These are phyloP conservation scores for Pugionium cornutum DNA, from an alignment of 345 rosid species.

Conservation along the genomic window DNA sequence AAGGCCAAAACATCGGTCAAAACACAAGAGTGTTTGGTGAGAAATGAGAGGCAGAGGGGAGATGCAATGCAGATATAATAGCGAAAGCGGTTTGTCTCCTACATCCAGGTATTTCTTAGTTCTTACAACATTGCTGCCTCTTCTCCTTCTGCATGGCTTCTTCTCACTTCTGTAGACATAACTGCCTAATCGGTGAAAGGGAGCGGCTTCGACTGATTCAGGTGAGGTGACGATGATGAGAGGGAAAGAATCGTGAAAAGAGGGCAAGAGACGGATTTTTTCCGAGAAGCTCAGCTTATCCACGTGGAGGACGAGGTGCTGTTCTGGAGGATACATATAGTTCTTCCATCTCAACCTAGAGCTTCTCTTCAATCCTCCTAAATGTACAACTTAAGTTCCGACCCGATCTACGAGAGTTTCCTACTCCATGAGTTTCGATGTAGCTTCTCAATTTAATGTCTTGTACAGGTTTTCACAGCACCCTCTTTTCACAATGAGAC, in stretches of 20 bases:
- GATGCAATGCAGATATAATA: constrained; percentile 39
- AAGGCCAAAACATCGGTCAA: constrained; percentile 46
- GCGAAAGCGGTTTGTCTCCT: constrained; percentile 42
- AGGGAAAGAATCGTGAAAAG: too few species aligned
- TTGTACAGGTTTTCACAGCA: constrained; percentile 82
- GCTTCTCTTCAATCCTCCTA: constrained; percentile 69
- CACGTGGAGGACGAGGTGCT: constrained; percentile 81
- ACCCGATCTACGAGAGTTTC: constrained; percentile 73
- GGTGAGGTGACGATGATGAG: constrained; percentile 45
- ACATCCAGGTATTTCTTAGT: constrained; percentile 45
- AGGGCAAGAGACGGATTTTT: constrained; percentile 30
- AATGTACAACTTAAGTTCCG: neutral
- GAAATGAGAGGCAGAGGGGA: constrained; percentile 38
- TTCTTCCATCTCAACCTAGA: constrained; percentile 89
- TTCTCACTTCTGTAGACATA: constrained; percentile 16
- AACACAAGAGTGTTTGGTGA: constrained; percentile 31
- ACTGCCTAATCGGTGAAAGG: constrained; percentile 11
- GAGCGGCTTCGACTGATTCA: constrained; percentile 2
- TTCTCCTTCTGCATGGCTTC: constrained; percentile 23
- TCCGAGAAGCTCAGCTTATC: constrained; percentile 68
- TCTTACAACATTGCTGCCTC: neutral
- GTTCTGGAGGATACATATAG: constrained; percentile 79
- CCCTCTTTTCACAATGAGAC: constrained; percentile 53
- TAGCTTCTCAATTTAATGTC: constrained; percentile 64
- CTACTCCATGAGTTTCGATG: constrained; percentile 76